Conservation (phyloP, 2,329 filamentous ascomycete species). For the Ceratocystis lukuohia region DNA sequence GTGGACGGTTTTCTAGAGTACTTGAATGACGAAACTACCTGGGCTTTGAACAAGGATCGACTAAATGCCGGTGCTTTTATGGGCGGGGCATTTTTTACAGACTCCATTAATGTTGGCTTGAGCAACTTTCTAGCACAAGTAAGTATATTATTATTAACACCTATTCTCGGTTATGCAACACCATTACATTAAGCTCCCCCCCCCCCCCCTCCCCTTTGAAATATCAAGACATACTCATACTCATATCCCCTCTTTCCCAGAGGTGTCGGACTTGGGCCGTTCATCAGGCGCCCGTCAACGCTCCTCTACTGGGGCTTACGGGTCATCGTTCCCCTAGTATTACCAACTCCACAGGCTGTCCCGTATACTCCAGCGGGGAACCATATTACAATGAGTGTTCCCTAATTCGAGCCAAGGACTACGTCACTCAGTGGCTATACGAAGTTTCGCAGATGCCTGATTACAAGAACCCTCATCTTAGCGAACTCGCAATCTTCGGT, state of each 20-base stretch:
- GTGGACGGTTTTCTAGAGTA: constrained; percentile 44
- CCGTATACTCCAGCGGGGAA: constrained; percentile 57
- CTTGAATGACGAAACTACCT: constrained; percentile 45
- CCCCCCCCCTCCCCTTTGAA: background rate
- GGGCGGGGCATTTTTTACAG: constrained; percentile 33
- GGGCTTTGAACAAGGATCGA: constrained; percentile 31
- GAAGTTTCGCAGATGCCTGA: constrained; percentile 33
- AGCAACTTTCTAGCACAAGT: constrained; percentile 40
- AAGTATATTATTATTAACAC: constrained; percentile 21
- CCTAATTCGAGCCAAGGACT: constrained; percentile 40
- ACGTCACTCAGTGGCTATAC: constrained; percentile 49
- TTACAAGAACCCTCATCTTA: constrained; percentile 32
- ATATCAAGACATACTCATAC: constrained; percentile 21
- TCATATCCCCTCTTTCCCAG: constrained; percentile 26
- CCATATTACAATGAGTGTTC: constrained; percentile 45
- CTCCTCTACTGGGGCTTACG: constrained; percentile 38
- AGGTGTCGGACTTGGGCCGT: constrained; percentile 48
- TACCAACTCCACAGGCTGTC: constrained; percentile 43
- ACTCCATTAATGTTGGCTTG: constrained; percentile 34
- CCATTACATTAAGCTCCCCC: background rate
- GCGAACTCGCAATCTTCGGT: background rate
- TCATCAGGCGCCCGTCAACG: constrained; percentile 38
- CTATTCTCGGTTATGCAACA: background rate
- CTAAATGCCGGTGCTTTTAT: constrained; percentile 39
- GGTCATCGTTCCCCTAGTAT: constrained; percentile 32